These are phyloP conservation scores for Salix arbutifolia DNA, from an alignment of 345 rosid genomes.

Conservation along the genomic window DNA sequence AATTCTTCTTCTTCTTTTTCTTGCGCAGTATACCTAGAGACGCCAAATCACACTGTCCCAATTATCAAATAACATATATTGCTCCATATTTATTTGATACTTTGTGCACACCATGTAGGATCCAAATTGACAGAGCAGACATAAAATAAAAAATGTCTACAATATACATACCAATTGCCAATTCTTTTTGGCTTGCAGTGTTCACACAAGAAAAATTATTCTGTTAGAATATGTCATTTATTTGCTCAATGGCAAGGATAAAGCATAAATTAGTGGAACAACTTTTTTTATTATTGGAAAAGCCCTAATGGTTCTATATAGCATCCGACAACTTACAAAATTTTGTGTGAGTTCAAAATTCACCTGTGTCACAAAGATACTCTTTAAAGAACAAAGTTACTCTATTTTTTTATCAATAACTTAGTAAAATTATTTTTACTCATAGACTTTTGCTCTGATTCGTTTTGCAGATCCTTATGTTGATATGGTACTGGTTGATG, in stretches of 20 bases:
- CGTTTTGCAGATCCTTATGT: conserved; percentile 49
- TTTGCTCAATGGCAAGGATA: neutral
- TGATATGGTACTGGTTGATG: conserved; percentile 73
- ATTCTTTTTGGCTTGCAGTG: neutral
- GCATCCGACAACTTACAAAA: neutral
- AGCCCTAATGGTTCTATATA: neutral
- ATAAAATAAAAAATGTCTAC: too few species aligned
- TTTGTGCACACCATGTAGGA: too few species aligned
- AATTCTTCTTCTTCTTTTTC: too few species aligned
- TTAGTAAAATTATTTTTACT: neutral
- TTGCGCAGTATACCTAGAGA: too few species aligned
- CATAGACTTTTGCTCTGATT: conserved; percentile 2
- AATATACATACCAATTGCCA: neutral
- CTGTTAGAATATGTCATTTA: neutral
- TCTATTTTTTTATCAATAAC: neutral
- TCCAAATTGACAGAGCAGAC: too few species aligned
- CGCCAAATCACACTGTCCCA: too few species aligned
- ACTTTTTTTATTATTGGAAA: neutral
- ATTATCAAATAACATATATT: too few species aligned
- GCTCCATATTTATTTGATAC: too few species aligned
- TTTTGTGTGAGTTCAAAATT: neutral
- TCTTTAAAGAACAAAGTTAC: neutral
- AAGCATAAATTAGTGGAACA: neutral
- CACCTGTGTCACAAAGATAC: too few species aligned
- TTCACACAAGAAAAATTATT: neutral